Base-by-base conservation (phyloP, 192 early-diverging fungal species). In the Coemansia furcata region DNA sequence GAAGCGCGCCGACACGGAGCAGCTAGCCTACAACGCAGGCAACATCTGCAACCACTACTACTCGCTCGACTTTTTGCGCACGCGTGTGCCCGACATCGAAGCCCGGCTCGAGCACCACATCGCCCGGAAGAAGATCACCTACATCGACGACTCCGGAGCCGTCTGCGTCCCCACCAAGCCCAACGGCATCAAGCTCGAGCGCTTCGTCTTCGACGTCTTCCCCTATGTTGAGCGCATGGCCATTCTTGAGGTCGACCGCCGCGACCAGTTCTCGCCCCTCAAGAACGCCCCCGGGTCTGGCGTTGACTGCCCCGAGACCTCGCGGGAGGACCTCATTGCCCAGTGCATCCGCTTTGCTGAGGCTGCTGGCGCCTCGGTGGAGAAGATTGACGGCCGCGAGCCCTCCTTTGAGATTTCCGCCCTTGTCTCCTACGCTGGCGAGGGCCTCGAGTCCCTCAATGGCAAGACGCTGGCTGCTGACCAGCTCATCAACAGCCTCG, bases 21-120 rank as follows among this genome's bases (percentile, higher is more conserved):
- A 88, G 62, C 87, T 99, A 36, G 78, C 86, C 2, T 97, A 92
- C 85, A 91, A 91, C 44, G 95, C 97, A 3, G 97, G 90, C 38
- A 99, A 99, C 80, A 97, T 99, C 86, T 95, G 91, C 78, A 99
- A 97, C 86, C 97, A 99, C 85, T 99, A 95, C 78, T 99, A 95
- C 84, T 91, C 95, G 26, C 82, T 88, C 32, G 96, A 87, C 60
- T 99, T 99, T 75, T 84, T 99, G 74, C 76, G 71, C 46, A 81
- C 92, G 63, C 86, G 89, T 46, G 87, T 97, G 60, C 90, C 95
- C 64, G 85, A 86, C 15, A 88, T 97, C 68, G 95, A 97, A 75
- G 77, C 74, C 57, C 71, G 85, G 60, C 87, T 99, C 10, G 94
- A 98, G 82, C 97, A 95, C 85, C 97, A 99, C 78, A 89, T 98